Evolutionary conservation across 345 rosid genomes (phyloP).

Genomic region (Salix arbutifolia): DNA sequence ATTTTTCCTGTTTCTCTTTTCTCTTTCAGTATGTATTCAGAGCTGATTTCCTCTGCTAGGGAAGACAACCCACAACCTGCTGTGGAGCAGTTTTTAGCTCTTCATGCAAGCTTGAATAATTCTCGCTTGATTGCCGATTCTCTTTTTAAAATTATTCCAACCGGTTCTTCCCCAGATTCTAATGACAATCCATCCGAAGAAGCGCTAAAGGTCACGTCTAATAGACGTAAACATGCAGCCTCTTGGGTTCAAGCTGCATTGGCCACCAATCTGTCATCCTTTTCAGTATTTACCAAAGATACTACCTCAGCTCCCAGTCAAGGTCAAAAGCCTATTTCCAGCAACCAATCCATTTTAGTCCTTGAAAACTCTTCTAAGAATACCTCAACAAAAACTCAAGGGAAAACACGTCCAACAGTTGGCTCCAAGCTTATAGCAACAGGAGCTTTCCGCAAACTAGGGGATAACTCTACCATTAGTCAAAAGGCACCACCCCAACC

Average conservation of each 20-base stretch:
- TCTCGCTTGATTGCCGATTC: slow-evolving; percentile 53
- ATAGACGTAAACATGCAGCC: slow-evolving; percentile 63
- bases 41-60: slow-evolving; percentile 62
- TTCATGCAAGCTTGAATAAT: slow-evolving; percentile 57
- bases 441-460: slow-evolving; percentile 54
- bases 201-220: slow-evolving; percentile 51
- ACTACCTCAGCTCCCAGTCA: slow-evolving; percentile 25
- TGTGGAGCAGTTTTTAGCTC: slow-evolving; percentile 81
- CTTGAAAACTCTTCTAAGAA: slow-evolving; percentile 52
- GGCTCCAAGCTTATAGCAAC: slow-evolving; percentile 73
- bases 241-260: slow-evolving; percentile 92
- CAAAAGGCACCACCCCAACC: slow-evolving; percentile 55
- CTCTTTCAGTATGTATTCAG: slow-evolving; percentile 62
- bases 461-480: slow-evolving; percentile 36
- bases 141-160: slow-evolving; percentile 42
- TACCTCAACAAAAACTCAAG: slow-evolving; percentile 41
- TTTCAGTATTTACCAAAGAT: slow-evolving; percentile 64
- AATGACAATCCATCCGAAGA: slow-evolving; percentile 65
- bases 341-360: slow-evolving; percentile 49
- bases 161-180: slow-evolving; percentile 47
- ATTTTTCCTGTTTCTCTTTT: background rate
- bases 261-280: slow-evolving; percentile 68
- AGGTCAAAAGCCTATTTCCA: slow-evolving; percentile 31
- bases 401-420: slow-evolving; percentile 43
- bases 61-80: slow-evolving; percentile 90